Conservation (phyloP, 495 filamentous ascomycete genomes). For the Lepidopterella palustris region DNA sequence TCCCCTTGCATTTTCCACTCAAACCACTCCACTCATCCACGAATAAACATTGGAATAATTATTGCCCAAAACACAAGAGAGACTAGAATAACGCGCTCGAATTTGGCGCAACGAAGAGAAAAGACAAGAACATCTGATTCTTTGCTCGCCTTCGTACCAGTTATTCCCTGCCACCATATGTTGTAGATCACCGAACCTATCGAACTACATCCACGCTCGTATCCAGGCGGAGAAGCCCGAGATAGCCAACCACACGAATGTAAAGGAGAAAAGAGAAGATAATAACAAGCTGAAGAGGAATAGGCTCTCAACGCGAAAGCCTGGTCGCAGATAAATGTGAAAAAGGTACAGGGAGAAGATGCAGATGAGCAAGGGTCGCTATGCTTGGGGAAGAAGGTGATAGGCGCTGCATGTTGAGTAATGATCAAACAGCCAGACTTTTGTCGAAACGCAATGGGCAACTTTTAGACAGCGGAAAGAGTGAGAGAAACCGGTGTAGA, state of each 20-base stretch:
- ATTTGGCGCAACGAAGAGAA: background rate
- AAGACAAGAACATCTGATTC: background rate
- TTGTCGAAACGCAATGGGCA: slow-evolving; percentile 13
- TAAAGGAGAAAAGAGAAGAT: slow-evolving; percentile 5
- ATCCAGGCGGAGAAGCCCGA: slow-evolving; percentile 9
- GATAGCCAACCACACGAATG: slow-evolving; percentile 19
- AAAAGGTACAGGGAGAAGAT: slow-evolving; percentile 24
- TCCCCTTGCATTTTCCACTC: background rate
- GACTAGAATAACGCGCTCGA: background rate
- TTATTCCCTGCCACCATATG: slow-evolving; percentile 1
- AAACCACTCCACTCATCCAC: background rate
- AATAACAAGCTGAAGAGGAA: slow-evolving; percentile 5
- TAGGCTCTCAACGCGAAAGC: background rate
- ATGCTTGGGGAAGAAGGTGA: slow-evolving; percentile 23
- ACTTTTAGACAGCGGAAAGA: slow-evolving; percentile 7
- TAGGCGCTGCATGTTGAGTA: background rate
- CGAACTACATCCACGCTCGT: slow-evolving; percentile 4
- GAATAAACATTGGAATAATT: slow-evolving; percentile 1
- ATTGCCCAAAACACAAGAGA: background rate
- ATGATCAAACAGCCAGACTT: slow-evolving; percentile 21
- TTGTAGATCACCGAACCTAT: background rate
- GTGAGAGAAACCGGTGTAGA: slow-evolving; percentile 19
- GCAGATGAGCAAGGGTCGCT: slow-evolving; percentile 21
- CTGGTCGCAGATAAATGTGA: slow-evolving; percentile 5
- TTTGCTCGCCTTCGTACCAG: background rate